phyloP scores from a whole-genome alignment of 1,139 yeast genomes.

The Williopsis jadinii region DNA sequence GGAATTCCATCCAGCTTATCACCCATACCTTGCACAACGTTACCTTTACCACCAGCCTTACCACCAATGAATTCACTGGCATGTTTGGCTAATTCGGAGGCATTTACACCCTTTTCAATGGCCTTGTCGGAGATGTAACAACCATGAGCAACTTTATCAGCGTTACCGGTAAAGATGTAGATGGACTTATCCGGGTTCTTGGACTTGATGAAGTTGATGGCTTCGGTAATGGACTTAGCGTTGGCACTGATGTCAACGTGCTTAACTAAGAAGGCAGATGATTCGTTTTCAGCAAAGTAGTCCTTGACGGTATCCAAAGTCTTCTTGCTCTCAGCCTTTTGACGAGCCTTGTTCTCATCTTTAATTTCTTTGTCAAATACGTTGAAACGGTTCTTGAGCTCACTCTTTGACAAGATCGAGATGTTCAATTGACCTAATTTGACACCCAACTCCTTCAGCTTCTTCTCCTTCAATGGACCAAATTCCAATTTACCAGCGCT shows the following conservation, averaged over 20 bases:
- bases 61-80: slow-evolving; percentile 84
- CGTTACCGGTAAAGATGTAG: slow-evolving; percentile 73
- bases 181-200: slow-evolving; percentile 70
- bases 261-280: slow-evolving; percentile 52
- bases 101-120: slow-evolving; percentile 64
- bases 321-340: slow-evolving; percentile 80
- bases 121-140: slow-evolving; percentile 78
- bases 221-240: slow-evolving; percentile 93
- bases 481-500: slow-evolving; percentile 52
- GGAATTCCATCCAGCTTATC: slow-evolving; percentile 64
- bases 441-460: slow-evolving; percentile 77
- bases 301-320: slow-evolving; percentile 73
- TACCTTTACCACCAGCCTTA: slow-evolving; percentile 97
- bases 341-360: slow-evolving; percentile 80
- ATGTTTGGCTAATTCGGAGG: slow-evolving; percentile 63
- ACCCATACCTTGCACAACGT: slow-evolving; percentile 96
- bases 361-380: slow-evolving; percentile 79
- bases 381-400: slow-evolving; percentile 65
- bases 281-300: slow-evolving; percentile 50
- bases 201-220: slow-evolving; percentile 76
- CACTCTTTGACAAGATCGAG: slow-evolving; percentile 74
- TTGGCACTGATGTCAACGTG: slow-evolving; percentile 68
- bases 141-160: slow-evolving; percentile 88
- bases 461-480: slow-evolving; percentile 69
- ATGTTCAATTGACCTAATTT: slow-evolving; percentile 75